These are phyloP conservation scores for Xylaria longipes DNA, from an alignment of 495 filamentous ascomycete genomes.

Conservation along the genomic window DNA sequence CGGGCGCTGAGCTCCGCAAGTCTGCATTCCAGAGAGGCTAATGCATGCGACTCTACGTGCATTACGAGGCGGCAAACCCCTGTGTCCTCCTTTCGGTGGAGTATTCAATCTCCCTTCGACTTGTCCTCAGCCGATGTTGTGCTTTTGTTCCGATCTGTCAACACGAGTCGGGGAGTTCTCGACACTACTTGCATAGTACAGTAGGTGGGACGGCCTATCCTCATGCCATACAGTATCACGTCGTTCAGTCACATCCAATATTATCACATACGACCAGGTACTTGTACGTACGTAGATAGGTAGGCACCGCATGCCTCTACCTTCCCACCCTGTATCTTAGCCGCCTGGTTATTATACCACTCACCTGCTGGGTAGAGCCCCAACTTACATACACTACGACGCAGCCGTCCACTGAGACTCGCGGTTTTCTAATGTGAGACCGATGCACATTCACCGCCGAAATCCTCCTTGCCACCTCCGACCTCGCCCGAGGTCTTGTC, in stretches of 20 bases:
- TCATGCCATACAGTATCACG: constrained; percentile 4
- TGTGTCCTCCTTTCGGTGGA: neutral
- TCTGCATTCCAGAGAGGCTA: neutral
- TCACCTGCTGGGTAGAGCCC: neutral
- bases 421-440: neutral
- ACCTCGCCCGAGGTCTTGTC: constrained; percentile 9
- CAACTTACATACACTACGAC: neutral
- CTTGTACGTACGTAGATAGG: too few relatives aligned
- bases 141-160: constrained; percentile 12
- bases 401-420: neutral
- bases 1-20: constrained; percentile 5
- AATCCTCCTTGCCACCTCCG: constrained; percentile 3
- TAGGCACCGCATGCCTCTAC: neutral
- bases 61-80: neutral
- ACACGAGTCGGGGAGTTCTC: neutral
- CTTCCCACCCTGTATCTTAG: constrained; percentile 13
- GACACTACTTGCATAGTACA: too few relatives aligned
- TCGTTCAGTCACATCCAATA: neutral
- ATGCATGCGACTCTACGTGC: constrained; percentile 15
- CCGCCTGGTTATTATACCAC: neutral
- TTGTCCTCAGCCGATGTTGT: constrained; percentile 17
- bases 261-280: too few relatives aligned
- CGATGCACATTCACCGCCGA: neutral
- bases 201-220: neutral
- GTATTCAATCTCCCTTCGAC: constrained; percentile 8